Conservation (phyloP, 139 green algal species). For the Eudorina sp. region DNA sequence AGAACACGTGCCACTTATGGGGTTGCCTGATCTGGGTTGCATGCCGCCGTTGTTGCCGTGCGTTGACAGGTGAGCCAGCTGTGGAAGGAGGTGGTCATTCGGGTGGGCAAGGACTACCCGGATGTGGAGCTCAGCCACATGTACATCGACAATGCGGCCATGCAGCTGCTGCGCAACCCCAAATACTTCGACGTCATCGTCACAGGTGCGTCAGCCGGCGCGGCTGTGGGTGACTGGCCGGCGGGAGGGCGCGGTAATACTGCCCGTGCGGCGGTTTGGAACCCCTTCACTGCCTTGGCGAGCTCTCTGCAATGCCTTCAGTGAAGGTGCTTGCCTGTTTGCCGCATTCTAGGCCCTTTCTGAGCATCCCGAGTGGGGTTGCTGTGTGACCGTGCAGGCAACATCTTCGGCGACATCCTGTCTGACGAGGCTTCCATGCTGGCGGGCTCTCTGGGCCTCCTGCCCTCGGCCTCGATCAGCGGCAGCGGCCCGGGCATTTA, state of each 20-base stretch:
- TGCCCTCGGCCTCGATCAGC: slow-evolving; percentile 96
- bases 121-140: slow-evolving; percentile 99
- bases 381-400: no score
- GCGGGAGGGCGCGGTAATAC: no score
- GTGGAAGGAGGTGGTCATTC: slow-evolving; percentile 92
- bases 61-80: slow-evolving; percentile 85
- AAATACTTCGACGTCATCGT: slow-evolving; percentile 98
- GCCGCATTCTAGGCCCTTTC: no score
- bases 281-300: no score
- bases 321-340: no score
- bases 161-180: slow-evolving; percentile 97
- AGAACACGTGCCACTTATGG: no score
- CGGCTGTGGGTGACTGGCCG: not conserved
- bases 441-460: slow-evolving; percentile 96
- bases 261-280: no score
- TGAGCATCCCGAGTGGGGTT: no score
- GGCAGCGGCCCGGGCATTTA: slow-evolving; percentile 92
- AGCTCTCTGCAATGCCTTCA: no score
- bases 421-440: slow-evolving; percentile 98
- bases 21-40: no score
- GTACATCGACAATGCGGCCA: slow-evolving; percentile 99
- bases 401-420: slow-evolving; percentile 99
- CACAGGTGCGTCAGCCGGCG: slow-evolving; percentile 69
- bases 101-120: slow-evolving; percentile 87
- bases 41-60: no score